Evolutionary conservation across 2,329 filamentous ascomycete species (phyloP).

Genomic region (Fonsecaea monophora): DNA sequence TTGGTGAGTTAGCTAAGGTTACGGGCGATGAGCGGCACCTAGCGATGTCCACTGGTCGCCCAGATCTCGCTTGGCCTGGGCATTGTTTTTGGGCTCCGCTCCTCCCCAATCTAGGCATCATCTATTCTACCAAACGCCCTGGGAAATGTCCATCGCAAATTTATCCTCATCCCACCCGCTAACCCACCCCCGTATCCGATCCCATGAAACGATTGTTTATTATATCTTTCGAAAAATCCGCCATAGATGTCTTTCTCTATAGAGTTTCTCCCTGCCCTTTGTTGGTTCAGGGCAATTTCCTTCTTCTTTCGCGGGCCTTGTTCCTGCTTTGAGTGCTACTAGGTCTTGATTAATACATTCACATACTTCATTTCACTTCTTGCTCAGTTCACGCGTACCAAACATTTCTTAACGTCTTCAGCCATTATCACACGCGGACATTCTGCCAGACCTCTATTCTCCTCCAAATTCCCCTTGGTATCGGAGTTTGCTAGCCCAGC

Average conservation of each 20-base stretch:
- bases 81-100: not conserved
- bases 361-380: not conserved
- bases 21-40: not conserved
- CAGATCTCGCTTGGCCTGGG: not conserved
- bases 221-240: conserved; percentile 7
- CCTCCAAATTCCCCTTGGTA: not conserved
- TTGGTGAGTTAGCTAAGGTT: not conserved
- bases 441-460: not conserved
- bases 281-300: conserved; percentile 19
- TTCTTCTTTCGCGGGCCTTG: conserved; percentile 19
- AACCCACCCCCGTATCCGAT: not conserved
- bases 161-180: not conserved
- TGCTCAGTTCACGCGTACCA: not conserved
- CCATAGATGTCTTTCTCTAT: conserved; percentile 11
- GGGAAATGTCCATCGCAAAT: not conserved
- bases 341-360: conserved; percentile 12
- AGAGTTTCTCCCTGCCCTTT: conserved; percentile 21
- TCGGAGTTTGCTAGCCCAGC: not conserved
- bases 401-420: not conserved
- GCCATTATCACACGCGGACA: not conserved
- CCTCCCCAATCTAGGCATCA: not conserved
- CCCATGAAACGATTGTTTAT: not conserved
- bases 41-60: not conserved
- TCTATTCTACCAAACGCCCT: conserved; percentile 3
- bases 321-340: conserved; percentile 18